Percentiles rank a stretch among this genome's conserved stretches.
Evolutionary conservation across 2,329 filamentous ascomycete species (phyloP).

Genomic region (Didymella glomerata): DNA sequence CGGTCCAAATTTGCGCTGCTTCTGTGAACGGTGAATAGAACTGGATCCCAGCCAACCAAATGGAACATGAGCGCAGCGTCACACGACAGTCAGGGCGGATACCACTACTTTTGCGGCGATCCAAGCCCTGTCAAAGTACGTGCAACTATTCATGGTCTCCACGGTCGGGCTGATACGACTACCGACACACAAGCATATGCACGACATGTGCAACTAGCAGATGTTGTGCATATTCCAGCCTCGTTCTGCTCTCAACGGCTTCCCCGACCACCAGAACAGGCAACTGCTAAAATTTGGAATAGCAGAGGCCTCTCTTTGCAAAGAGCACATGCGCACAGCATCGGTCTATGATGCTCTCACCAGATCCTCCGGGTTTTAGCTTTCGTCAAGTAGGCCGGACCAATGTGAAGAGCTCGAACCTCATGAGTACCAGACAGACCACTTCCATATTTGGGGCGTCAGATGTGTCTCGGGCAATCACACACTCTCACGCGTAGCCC

Average conservation of each 20-base stretch:
- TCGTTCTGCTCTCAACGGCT: not conserved
- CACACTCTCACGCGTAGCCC: not conserved
- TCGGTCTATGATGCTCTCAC: not conserved
- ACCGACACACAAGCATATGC: conserved; percentile 1
- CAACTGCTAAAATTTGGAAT: not conserved
- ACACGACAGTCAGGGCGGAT: not conserved
- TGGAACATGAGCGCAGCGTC: not conserved
- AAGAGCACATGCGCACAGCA: conserved; percentile 8
- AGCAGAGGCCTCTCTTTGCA: not conserved
- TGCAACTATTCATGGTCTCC: not conserved
- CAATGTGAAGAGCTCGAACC: not conserved
- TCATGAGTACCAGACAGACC: not conserved
- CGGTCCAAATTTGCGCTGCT: not conserved
- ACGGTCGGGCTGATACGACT: not conserved
- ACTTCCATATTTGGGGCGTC: not conserved
- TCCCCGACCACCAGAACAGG: not conserved
- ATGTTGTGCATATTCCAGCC: conserved; percentile 5
- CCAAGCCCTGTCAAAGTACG: not conserved
- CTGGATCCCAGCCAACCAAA: not conserved
- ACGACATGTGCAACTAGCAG: conserved; percentile 6
- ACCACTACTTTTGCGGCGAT: not conserved
- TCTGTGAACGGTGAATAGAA: not conserved
- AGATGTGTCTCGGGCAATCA: not conserved
- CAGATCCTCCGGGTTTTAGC: not conserved
- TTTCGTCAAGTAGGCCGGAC: not conserved